Evolutionary conservation across 129 eudicot species (phyloP), one percentile per base, ranked within the genome.

Genomic region (Lactuca saligna): DNA sequence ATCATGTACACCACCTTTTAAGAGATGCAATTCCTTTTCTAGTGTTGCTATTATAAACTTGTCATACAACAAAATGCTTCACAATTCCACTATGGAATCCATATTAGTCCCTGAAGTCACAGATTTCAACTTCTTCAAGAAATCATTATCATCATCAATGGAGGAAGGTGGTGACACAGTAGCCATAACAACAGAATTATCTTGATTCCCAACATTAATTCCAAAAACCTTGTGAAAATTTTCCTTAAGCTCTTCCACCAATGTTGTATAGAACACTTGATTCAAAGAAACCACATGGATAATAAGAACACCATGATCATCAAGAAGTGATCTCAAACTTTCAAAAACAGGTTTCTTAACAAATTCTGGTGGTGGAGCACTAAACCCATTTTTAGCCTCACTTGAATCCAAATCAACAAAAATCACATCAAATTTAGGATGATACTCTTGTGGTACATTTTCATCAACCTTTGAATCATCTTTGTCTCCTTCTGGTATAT

Each of bases 331-430:
- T 64, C 70, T 89, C 16, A 75, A 46, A 3, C 78, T 79, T 38
- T 51, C 32, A 35, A 94, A 75, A 69, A 87, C 93, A 33, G 80
- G 31, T 63, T 77, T 82, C 70, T 38, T 62, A 13, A 89, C 71
- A 56, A 94, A 87, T 61, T 83, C 96, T 10, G 75, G 57, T 0
- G 99, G 91, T 2, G 97, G 99, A 20, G 93, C 97, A 76, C 72
- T 75, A 41, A 70, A 35, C 1, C 89, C 88, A 25, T 63, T 64
- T 60, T 14, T 64, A n/a, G 70, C 84, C 53, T 89, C 97, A 78
- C 74, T 75, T 10, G 99, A 83, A 80, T 94, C 99, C 87, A 94
- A 78, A 82, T 94, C 99, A 74, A 94, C 96, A 92, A 87, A 85
- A 16, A 94, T 63, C 3, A 72, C 91, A 70, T 89, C 85, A 80